These are phyloP conservation scores for Neospora caninum DNA, from an alignment of 169 alveolate genomes.

Conservation along the genomic window DNA sequence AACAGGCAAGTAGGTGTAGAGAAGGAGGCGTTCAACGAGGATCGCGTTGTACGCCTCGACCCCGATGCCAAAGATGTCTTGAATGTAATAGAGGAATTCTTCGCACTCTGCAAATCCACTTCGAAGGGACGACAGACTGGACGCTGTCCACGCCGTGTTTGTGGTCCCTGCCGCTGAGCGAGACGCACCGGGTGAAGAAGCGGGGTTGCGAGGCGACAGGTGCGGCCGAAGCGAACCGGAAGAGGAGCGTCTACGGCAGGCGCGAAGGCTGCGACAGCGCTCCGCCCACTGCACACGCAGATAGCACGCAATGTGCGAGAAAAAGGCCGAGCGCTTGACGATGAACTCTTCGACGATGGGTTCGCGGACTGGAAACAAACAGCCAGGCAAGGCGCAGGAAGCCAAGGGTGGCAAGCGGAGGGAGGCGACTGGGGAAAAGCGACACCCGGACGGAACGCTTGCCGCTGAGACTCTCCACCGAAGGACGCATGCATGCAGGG, in stretches of 20 bases:
- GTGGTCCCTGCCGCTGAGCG: neutral
- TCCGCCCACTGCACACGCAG: slow-evolving; percentile 59
- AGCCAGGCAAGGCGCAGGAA: neutral
- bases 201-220: neutral
- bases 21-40: slow-evolving; percentile 55
- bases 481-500: too few relatives aligned
- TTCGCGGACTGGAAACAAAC: slow-evolving; percentile 53
- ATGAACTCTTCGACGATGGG: slow-evolving; percentile 50
- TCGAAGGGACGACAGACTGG: neutral
- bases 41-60: slow-evolving; percentile 44
- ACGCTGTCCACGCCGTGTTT: neutral
- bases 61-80: slow-evolving; percentile 56
- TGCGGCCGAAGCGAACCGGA: neutral
- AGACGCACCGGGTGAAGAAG: neutral
- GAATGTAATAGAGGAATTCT: slow-evolving; percentile 61
- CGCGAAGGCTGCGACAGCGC: slow-evolving; percentile 27
- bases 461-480: too few relatives aligned
- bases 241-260: neutral
- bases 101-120: slow-evolving; percentile 50
- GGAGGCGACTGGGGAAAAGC: too few relatives aligned
- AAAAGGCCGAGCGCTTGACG: slow-evolving; percentile 38
- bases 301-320: slow-evolving; percentile 67
- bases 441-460: too few relatives aligned
- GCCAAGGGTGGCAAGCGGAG: neutral
- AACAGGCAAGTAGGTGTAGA: slow-evolving; percentile 55